Evolutionary conservation across 768 basidiomycete genomes (phyloP), one percentile per base, ranked within the genome.

Genomic region (Cytidiella melzeri): DNA sequence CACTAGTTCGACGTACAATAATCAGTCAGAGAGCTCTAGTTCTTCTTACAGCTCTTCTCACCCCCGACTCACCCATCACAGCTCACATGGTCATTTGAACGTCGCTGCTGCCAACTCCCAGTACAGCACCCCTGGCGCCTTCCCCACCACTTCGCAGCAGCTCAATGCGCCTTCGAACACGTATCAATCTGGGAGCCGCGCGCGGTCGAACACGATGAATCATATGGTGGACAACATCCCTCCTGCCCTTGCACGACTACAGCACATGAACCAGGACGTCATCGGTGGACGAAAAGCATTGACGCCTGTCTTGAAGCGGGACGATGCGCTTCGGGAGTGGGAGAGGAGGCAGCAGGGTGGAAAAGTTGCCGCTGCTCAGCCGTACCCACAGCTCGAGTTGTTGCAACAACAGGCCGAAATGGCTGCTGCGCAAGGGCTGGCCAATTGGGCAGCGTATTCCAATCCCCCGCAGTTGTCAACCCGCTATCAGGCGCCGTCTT

Each of bases 311-410:
- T 69, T 98, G 55, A 94, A 95, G 58, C 77, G 95, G 45, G 95
- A 98, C 56, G 95, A 99, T 55, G 87, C 90, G 39, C 87, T 92
- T 73, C 80, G 86, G 38, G 95, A 97, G 68, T 98, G 95, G 95
- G 96, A 98, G 67, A 69, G 92, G 56, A 72, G 93, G 53, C 30
- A 34, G 15, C 88, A 92, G 62, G 69, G 82, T 10, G 89, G 84
- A 15, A 86, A 85, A 58, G 74, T 79, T 1, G 67, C 72, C 11
- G 80, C 80, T n/a, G 78, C 81, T 13, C 81, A 85, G 60, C 83
- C 85, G 21, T 92, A 94, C 59, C 92, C 88, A 5, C 92, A 93
- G 60, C 74, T 98, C 27, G 93, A 95, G 63, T 90, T 80, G 62
- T 68, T 98, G 43, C 91, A 95, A 56, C 92, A 96, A 64, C 94